Evolutionary conservation across 1,284 basidiomycete species (phyloP).

Genomic region (Cryptococcus sp.): DNA sequence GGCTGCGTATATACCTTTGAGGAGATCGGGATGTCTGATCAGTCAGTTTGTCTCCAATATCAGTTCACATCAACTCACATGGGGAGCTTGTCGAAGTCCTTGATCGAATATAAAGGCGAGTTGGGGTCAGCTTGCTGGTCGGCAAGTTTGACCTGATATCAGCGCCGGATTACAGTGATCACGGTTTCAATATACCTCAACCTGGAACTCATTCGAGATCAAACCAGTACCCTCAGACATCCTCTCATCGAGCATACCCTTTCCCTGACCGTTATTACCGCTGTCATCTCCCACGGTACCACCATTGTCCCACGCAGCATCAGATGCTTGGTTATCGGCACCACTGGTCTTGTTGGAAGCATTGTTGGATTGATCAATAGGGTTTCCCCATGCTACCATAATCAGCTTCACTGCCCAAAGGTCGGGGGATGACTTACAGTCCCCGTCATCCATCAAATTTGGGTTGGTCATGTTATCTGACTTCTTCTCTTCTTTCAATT

Average conservation of each 20-base stretch:
- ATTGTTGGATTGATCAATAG: neutral
- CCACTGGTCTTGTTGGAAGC: neutral
- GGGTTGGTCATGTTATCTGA: neutral
- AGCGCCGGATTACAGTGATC: neutral
- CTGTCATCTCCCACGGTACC: neutral
- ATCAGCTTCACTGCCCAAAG: neutral
- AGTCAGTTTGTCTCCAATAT: slow-evolving; percentile 8
- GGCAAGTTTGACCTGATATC: slow-evolving; percentile 91
- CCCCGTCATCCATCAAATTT: slow-evolving; percentile 5
- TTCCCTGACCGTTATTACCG: neutral
- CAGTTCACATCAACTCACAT: slow-evolving; percentile 56
- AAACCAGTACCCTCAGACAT: slow-evolving; percentile 23
- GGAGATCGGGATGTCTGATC: slow-evolving; percentile 72
- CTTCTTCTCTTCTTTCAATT: slow-evolving; percentile 1
- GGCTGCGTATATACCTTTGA: slow-evolving; percentile 95
- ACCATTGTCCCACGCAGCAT: no score
- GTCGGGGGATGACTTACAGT: slow-evolving; percentile 2
- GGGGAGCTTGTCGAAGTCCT: slow-evolving; percentile 91
- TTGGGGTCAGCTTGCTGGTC: slow-evolving; percentile 96
- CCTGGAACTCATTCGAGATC: slow-evolving; percentile 41
- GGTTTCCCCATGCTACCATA: slow-evolving; percentile 8
- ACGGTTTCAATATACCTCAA: slow-evolving; percentile 28
- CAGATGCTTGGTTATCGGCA: no score
- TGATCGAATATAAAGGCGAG: slow-evolving; percentile 89
- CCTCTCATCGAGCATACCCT: slow-evolving; percentile 3